phyloP scores from a whole-genome alignment of 768 basidiomycete species.

The Phanerochaete carnosa region DNA sequence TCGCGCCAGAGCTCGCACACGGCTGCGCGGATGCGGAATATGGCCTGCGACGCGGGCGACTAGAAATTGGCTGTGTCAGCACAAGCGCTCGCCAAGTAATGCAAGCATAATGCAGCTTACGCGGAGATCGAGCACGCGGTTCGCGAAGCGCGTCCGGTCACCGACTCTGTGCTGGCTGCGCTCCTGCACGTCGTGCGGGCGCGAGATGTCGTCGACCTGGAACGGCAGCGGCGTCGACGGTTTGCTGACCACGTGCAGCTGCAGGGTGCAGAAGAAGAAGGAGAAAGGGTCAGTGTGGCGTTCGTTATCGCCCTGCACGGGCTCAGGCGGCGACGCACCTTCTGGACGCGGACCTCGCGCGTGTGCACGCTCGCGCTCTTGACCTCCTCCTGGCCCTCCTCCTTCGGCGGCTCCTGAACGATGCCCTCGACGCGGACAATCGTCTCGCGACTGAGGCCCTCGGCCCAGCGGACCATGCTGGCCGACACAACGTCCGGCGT shows the following conservation, averaged over 20 bases:
- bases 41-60: conserved; percentile 85
- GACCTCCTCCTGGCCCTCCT: conserved; percentile 41
- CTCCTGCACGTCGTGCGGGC: conserved; percentile 33
- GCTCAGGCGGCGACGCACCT: conserved; percentile 44
- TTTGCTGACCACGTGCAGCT: conserved; percentile 23
- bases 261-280: too few species aligned
- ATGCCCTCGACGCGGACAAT: conserved; percentile 87
- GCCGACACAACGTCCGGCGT: conserved; percentile 66
- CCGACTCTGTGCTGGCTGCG: conserved; percentile 66
- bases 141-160: conserved; percentile 90
- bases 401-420: conserved; percentile 73
- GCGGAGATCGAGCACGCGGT: conserved; percentile 90
- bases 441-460: conserved; percentile 73
- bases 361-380: conserved; percentile 88
- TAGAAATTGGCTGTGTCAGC: background rate
- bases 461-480: conserved; percentile 97
- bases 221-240: conserved; percentile 26
- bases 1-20: conserved; percentile 87
- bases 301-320: background rate
- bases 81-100: background rate
- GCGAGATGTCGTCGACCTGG: conserved; percentile 28
- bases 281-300: background rate
- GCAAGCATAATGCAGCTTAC: conserved; percentile 40
- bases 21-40: conserved; percentile 87
- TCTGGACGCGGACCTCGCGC: conserved; percentile 78